Evolutionary conservation across 768 basidiomycete genomes (phyloP).

Genomic region (Leccinum ochraceum): DNA sequence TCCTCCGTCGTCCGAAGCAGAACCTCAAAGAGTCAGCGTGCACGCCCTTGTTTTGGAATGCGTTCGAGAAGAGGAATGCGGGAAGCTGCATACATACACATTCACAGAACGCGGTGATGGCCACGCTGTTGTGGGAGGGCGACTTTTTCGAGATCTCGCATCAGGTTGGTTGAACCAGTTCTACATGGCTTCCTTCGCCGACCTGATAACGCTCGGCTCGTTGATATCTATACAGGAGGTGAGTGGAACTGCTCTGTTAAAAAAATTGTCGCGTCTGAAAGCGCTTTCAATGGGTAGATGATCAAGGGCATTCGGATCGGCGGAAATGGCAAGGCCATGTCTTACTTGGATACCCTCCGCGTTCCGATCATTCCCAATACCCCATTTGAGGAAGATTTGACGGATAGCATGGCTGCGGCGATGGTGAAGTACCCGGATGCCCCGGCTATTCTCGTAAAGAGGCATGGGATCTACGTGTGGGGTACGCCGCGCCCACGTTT

Average conservation of each 20-base stretch:
- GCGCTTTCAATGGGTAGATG: slow-evolving; percentile 53
- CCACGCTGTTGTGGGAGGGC: slow-evolving; percentile 74
- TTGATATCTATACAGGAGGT: slow-evolving; percentile 44
- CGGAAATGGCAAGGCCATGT: slow-evolving; percentile 73
- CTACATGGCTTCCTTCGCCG: not conserved
- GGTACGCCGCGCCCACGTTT: slow-evolving; percentile 43
- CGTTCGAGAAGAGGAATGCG: slow-evolving; percentile 75
- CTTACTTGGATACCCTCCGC: slow-evolving; percentile 83
- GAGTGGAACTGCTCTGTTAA: not conserved
- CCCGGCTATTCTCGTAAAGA: slow-evolving; percentile 71
- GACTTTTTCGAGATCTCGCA: slow-evolving; percentile 79
- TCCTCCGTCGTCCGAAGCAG: slow-evolving; percentile 70
- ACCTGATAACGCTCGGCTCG: not conserved
- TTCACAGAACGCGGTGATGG: slow-evolving; percentile 89
- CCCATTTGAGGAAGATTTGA: slow-evolving; percentile 86
- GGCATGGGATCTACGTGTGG: slow-evolving; percentile 88
- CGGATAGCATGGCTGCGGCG: slow-evolving; percentile 84
- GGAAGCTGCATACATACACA: slow-evolving; percentile 92
- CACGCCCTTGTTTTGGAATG: slow-evolving; percentile 92
- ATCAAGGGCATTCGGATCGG: slow-evolving; percentile 85
- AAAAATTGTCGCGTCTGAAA: not conserved
- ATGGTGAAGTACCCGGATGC: slow-evolving; percentile 81
- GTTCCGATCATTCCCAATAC: slow-evolving; percentile 93
- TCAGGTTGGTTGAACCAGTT: slow-evolving; percentile 46
- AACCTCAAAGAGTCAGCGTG: slow-evolving; percentile 85